Evolutionary conservation across 2,329 filamentous ascomycete genomes (phyloP).

Genomic region (Ophiostoma triangulosporum): DNA sequence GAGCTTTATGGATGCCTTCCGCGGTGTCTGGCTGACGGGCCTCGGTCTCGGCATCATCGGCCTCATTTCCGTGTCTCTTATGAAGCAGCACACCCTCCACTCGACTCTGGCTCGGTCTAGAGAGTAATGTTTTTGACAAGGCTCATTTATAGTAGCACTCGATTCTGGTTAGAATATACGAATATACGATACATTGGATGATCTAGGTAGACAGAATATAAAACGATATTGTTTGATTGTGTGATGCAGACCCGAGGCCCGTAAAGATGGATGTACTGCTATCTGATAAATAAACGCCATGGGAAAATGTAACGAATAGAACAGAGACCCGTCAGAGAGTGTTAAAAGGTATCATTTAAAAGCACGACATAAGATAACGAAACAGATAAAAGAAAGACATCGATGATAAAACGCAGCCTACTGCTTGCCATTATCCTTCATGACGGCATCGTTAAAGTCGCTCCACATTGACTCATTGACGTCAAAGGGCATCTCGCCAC

Average conservation of each 20-base stretch:
- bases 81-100: slow-evolving; percentile 71
- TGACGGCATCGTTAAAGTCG: slow-evolving; percentile 11
- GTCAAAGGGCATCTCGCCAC: slow-evolving; percentile 12
- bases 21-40: slow-evolving; percentile 59
- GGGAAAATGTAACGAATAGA: not conserved
- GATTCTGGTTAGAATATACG: not conserved
- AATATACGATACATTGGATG: not conserved
- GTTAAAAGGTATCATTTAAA: not conserved
- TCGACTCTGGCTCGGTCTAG: slow-evolving; percentile 41
- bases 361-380: not conserved
- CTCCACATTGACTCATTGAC: slow-evolving; percentile 16
- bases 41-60: slow-evolving; percentile 50
- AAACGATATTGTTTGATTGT: not conserved
- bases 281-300: not conserved
- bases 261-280: not conserved
- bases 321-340: too few species aligned
- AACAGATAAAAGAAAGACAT: not conserved
- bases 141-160: not conserved
- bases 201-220: not conserved
- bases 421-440: not conserved
- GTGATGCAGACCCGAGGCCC: too few species aligned
- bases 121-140: not conserved
- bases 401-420: not conserved
- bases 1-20: slow-evolving; percentile 64
- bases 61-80: slow-evolving; percentile 47